Evolutionary conservation across 768 basidiomycete genomes (phyloP), one percentile per base, ranked within the genome.

Genomic region (Lentinula boryana): DNA sequence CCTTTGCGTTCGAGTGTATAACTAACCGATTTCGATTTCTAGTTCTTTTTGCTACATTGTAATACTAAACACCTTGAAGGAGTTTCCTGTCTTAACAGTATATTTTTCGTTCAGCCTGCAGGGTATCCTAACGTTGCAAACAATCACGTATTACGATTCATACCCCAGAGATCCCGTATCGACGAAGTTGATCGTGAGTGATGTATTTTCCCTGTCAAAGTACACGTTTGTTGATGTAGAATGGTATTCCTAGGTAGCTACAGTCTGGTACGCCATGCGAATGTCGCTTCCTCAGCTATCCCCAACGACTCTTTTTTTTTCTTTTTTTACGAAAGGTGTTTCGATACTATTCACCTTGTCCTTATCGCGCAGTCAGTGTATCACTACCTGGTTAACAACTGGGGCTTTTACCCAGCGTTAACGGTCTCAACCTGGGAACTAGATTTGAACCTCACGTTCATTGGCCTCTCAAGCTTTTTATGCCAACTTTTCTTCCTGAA

Each of bases 21-120:
- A 41, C 13, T 36, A 21, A 27, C 41, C 40, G n/a, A 32, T 32
- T 38, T 8, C 31, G 9, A 12, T 7, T 13, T 27, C 7, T 36
- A 67, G 66, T 67, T 10, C 46, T 67, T 15, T 64, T 66, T 55
- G 63, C 66, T 16, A 64, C 65, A 16, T 67, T 67, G 66, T 63
- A 48, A 41, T 64, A 27, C 27, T 27, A 27, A 27, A 27, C 27
- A 27, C 27, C 27, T 27, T 27, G 27, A 3, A 27, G 27, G 27
- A 27, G 27, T 27, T 27, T 27, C 27, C 27, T 27, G 27, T 27
- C 27, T 27, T 27, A 27, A 27, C 4, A 27, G 4, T 3, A 27
- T 27, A 27, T 3, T 3, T 23, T 15, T 36, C 8, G 27, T 23
- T 31, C 40, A 67, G 68, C 38, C 63, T 69, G 50, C 67, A 67